A percentile compares a stretch with the other conserved stretches of the same genome.
phyloP scores from a whole-genome alignment of 2,329 filamentous ascomycete genomes.

The Aspergillus piperis region DNA sequence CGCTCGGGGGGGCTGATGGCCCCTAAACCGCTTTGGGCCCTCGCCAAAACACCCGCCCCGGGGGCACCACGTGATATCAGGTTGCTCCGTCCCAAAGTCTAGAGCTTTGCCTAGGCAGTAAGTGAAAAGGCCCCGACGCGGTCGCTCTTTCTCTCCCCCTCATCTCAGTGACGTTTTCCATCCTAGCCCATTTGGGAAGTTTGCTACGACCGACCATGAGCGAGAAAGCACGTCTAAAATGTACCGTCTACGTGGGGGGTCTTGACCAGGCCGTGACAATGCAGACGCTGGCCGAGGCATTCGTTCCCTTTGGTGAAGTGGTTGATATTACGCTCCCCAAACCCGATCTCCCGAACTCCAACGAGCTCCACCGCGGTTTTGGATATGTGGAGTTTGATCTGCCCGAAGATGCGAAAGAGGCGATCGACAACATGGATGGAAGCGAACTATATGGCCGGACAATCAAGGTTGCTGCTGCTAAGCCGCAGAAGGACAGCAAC shows the following conservation, averaged over 20 bases:
- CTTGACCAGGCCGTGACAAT: conserved; percentile 76
- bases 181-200: background rate
- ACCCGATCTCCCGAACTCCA: conserved; percentile 76
- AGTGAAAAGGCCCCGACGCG: no score
- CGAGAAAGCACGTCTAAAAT: conserved; percentile 79
- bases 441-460: conserved; percentile 90
- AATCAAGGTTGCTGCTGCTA: conserved; percentile 89
- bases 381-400: conserved; percentile 95
- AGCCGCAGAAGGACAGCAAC: conserved; percentile 82
- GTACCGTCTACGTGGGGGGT: conserved; percentile 89
- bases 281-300: conserved; percentile 80
- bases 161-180: background rate
- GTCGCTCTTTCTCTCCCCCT: background rate
- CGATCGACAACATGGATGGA: conserved; percentile 99
- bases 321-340: conserved; percentile 88
- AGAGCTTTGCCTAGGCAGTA: background rate
- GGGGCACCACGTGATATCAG: conserved; percentile 36
- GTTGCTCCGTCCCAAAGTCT: conserved; percentile 21
- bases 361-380: conserved; percentile 83
- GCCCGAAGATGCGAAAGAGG: conserved; percentile 81
- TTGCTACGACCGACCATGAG: conserved; percentile 61
- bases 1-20: conserved; percentile 27
- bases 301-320: conserved; percentile 96
- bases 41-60: conserved; percentile 36
- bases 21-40: conserved; percentile 33